Percentiles rank a stretch among this genome's conserved stretches.
phyloP scores from a whole-genome alignment of 2,329 filamentous ascomycete species.

The Colletotrichum cuscutae region DNA sequence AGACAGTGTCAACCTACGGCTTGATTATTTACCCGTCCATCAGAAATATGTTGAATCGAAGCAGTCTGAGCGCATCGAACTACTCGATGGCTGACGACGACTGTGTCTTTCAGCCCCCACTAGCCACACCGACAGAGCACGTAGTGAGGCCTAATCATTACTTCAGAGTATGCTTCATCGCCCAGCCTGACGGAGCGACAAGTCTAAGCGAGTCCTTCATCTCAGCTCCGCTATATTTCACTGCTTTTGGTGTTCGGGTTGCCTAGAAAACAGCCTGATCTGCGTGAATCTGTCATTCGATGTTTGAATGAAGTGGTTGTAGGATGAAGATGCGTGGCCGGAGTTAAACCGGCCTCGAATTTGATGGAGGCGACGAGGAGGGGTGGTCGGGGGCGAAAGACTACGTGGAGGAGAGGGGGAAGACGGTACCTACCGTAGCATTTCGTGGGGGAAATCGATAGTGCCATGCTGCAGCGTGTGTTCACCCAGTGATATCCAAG shows the following conservation, averaged over 20 bases:
- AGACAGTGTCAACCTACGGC: not conserved
- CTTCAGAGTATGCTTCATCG: not conserved
- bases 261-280: not conserved
- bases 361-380: not conserved
- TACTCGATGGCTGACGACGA: not conserved
- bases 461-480: slow-evolving; percentile 3
- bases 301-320: not conserved
- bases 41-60: not conserved
- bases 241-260: no score
- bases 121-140: not conserved
- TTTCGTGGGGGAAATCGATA: slow-evolving; percentile 30
- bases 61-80: not conserved
- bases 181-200: slow-evolving; percentile 4
- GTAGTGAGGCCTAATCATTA: not conserved
- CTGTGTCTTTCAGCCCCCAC: not conserved
- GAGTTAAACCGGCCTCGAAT: not conserved
- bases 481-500: not conserved
- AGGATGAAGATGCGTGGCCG: not conserved
- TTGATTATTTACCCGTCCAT: not conserved
- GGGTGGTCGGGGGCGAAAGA: not conserved
- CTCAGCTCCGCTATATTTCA: not conserved
- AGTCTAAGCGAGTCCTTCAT: slow-evolving; percentile 9
- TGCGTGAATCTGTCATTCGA: slow-evolving; percentile 23
- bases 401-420: not conserved
- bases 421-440: slow-evolving; percentile 21